Evolutionary conservation across 441 rosid species (phyloP), one percentile per base, ranked within the genome.

Genomic region (Gossypium davidsonii): DNA sequence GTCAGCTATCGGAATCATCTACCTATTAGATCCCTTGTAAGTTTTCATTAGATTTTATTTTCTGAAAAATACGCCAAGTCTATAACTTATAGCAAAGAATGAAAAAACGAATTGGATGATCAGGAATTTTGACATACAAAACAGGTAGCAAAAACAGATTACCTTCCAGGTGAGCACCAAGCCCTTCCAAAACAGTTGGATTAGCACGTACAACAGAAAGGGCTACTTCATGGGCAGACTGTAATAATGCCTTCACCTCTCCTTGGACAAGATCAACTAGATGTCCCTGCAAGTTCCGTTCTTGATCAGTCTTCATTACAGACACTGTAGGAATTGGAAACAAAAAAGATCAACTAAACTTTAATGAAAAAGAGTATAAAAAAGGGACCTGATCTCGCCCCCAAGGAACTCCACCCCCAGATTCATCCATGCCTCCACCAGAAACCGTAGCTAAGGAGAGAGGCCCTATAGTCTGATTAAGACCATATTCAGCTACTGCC

Each of bases 401-500:
- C 93, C 93, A 96, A 42, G 88, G 85, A 44, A 70, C 59, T 67
- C 66, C 80, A 73, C 93, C 88, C n/a, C 90, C 98, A 0, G 92
- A 88, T 6, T 91, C 97, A 65, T 91, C 97, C 51, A 91, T 88
- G 78, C 99, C 97, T 71, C 99, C 99, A 73, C 89, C 88, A 82
- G 97, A 85, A 65, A 96, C 93, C 20, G 96, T 89, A 49, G 93
- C 87, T 56, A 96, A 56, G 71, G 99, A 93, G 26, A 96, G 81
- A 4, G 99, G 97, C 28, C 98, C 99, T 23, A 96, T 84, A 26
- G 86, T 88, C 82, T 79, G 87, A 81, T 83, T 96, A 72, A 96
- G 99, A 75, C 98, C 98, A 82, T 93, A 96, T 85, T 96, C 99
- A 76, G 98, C 99, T 59, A 93, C 84, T 71, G 97, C 99, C 78